Evolutionary conservation across 2,329 filamentous ascomycete genomes (phyloP).

Genomic region (Aspergillus floridensis): DNA sequence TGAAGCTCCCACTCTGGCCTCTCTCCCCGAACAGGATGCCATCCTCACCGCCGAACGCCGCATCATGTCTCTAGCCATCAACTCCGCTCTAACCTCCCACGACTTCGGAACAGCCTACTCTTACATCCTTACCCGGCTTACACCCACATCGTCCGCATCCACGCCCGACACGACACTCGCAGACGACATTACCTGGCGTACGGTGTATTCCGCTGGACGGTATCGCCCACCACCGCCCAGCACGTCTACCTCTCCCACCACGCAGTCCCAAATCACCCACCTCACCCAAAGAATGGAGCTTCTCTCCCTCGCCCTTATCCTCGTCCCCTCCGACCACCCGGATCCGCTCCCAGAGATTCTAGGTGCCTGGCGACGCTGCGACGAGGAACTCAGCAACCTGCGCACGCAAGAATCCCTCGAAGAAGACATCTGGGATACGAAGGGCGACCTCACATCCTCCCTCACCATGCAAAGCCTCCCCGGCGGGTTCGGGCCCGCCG

Average conservation of each 20-base stretch:
- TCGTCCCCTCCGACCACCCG: slow-evolving; percentile 50
- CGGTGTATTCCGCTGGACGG: slow-evolving; percentile 61
- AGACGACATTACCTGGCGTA: slow-evolving; percentile 64
- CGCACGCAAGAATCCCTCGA: slow-evolving; percentile 55
- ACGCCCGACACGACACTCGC: slow-evolving; percentile 27
- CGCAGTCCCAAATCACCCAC: slow-evolving; percentile 49
- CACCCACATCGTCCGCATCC: slow-evolving; percentile 30
- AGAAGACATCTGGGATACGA: slow-evolving; percentile 58
- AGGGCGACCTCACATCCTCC: slow-evolving; percentile 44
- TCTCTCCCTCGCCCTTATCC: slow-evolving; percentile 59
- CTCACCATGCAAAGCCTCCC: slow-evolving; percentile 28
- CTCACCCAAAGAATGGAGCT: slow-evolving; percentile 65
- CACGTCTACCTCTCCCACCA: slow-evolving; percentile 28
- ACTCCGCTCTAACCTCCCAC: slow-evolving; percentile 42
- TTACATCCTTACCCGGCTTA: slow-evolving; percentile 61
- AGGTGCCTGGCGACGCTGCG: slow-evolving; percentile 61
- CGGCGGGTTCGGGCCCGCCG: slow-evolving; percentile 45
- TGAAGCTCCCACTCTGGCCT: slow-evolving; percentile 15
- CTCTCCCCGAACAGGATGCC: slow-evolving; percentile 25
- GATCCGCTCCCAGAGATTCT: slow-evolving; percentile 60
- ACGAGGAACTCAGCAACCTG: slow-evolving; percentile 57
- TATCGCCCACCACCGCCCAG: slow-evolving; percentile 43
- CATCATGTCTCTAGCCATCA: slow-evolving; percentile 47
- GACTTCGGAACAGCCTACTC: slow-evolving; percentile 64
- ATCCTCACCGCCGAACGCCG: slow-evolving; percentile 44